These are phyloP conservation scores for Plasmodium gaboni DNA, from an alignment of 169 alveolate species.

Conservation along the genomic window DNA sequence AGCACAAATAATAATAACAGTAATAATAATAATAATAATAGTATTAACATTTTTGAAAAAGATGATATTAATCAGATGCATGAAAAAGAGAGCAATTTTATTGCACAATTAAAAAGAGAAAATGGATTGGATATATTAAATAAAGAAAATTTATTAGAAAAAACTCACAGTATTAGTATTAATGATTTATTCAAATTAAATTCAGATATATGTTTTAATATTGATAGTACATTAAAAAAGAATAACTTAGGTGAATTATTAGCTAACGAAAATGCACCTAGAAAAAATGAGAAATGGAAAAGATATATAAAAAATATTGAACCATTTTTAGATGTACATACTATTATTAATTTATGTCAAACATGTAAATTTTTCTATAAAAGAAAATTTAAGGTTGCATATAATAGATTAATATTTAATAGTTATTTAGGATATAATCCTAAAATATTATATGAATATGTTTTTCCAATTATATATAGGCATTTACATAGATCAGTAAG, in stretches of 20 bases:
- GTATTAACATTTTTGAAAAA: neutral
- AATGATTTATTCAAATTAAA: conserved; percentile 52
- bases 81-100: conserved; percentile 5
- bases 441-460: conserved; percentile 71
- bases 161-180: conserved; percentile 35
- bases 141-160: conserved; percentile 34
- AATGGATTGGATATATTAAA: conserved; percentile 21
- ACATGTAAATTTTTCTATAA: conserved; percentile 81
- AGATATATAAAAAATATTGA: conserved; percentile 78
- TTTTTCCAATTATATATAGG: conserved; percentile 78
- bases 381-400: conserved; percentile 77
- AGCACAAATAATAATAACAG: neutral
- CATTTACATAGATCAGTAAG: conserved; percentile 78
- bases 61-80: neutral
- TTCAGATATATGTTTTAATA: conserved; percentile 20
- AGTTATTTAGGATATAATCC: conserved; percentile 85
- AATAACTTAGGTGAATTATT: conserved; percentile 37
- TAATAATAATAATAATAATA: no score
- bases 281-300: conserved; percentile 81
- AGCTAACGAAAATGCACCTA: conserved; percentile 10
- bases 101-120: conserved; percentile 24
- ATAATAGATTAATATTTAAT: conserved; percentile 81
- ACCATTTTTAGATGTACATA: conserved; percentile 84
- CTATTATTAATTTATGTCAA: conserved; percentile 82
- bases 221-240: conserved; percentile 46